A percentile compares a stretch with the other conserved stretches of the same genome.
These are phyloP conservation scores for Aspergillus diversus DNA, from an alignment of 495 filamentous ascomycete species.

Conservation along the genomic window DNA sequence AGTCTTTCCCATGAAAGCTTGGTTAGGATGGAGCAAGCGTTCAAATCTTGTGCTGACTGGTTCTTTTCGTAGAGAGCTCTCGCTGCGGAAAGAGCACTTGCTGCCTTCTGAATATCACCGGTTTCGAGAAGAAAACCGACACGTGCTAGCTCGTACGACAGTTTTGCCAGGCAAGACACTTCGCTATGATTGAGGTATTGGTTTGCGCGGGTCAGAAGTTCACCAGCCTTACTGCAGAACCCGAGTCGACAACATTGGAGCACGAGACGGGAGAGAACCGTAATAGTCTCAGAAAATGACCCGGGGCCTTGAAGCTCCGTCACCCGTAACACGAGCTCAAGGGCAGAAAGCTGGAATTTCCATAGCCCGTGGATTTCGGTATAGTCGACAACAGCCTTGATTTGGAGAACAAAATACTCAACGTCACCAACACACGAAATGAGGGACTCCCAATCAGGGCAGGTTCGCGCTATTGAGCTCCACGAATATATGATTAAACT, in stretches of 20 bases:
- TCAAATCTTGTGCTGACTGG: slow-evolving; percentile 36
- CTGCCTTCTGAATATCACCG: slow-evolving; percentile 63
- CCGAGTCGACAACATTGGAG: slow-evolving; percentile 78
- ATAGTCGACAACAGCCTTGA: slow-evolving; percentile 75
- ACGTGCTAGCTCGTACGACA: slow-evolving; percentile 69
- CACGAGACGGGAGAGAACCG: slow-evolving; percentile 62
- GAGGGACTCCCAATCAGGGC: slow-evolving; percentile 54
- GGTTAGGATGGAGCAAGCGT: slow-evolving; percentile 29
- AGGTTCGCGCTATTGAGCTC: slow-evolving; percentile 40
- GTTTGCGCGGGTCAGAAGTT: slow-evolving; percentile 62
- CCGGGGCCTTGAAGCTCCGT: slow-evolving; percentile 54
- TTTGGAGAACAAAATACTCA: slow-evolving; percentile 59
- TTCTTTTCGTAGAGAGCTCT: slow-evolving; percentile 41
- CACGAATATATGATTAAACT: slow-evolving; percentile 46
- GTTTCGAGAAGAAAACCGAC: slow-evolving; percentile 75
- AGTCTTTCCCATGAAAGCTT: slow-evolving; percentile 51
- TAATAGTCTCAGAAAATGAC: slow-evolving; percentile 59
- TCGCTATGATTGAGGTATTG: slow-evolving; percentile 45
- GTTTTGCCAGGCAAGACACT: slow-evolving; percentile 44
- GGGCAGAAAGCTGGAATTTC: slow-evolving; percentile 51
- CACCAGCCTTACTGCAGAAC: slow-evolving; percentile 72
- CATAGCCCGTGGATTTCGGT: slow-evolving; percentile 73
- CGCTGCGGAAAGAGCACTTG: slow-evolving; percentile 34
- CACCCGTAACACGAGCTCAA: slow-evolving; percentile 54
- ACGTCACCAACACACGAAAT: slow-evolving; percentile 63